These are phyloP conservation scores for Lobosporangium transversale DNA, from an alignment of 192 early-diverging fungal genomes.

Conservation along the genomic window DNA sequence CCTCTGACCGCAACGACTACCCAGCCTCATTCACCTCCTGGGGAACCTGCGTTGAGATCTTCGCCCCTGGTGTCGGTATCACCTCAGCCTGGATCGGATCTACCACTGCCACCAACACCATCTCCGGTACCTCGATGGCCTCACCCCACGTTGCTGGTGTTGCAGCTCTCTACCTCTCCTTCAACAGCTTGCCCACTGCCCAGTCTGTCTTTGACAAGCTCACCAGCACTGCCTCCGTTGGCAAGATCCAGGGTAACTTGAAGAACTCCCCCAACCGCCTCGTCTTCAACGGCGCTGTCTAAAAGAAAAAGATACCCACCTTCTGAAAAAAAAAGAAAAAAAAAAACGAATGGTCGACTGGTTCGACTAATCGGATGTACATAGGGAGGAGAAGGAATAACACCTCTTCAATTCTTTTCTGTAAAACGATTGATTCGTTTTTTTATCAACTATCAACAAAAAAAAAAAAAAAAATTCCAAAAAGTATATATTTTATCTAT, in stretches of 20 bases:
- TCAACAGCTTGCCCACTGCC: slow-evolving; percentile 14
- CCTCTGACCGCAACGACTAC: slow-evolving; percentile 46
- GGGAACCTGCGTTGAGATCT: slow-evolving; percentile 69
- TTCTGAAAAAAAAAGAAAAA: background rate
- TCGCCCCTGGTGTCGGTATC: slow-evolving; percentile 68
- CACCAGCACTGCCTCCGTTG: background rate
- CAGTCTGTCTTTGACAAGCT: slow-evolving; percentile 27
- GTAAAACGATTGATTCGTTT: background rate
- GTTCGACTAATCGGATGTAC: background rate
- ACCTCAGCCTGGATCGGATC: slow-evolving; percentile 48
- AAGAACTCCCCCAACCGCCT: slow-evolving; percentile 20
- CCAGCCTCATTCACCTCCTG: slow-evolving; percentile 58
- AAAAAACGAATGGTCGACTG: slow-evolving; percentile 4
- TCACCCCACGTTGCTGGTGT: slow-evolving; percentile 62
- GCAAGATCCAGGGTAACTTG: slow-evolving; percentile 16
- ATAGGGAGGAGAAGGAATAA: background rate
- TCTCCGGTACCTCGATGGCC: slow-evolving; percentile 69
- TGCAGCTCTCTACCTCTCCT: slow-evolving; percentile 58
- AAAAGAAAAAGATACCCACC: background rate
- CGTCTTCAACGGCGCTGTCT: slow-evolving; percentile 28
- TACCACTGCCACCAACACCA: slow-evolving; percentile 27
- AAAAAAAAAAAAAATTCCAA: background rate
- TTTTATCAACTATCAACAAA: background rate
- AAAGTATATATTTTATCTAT: background rate
- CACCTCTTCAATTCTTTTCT: background rate